Percentiles rank a stretch among this genome's conserved stretches.
Evolutionary conservation across 192 early-diverging fungal species (phyloP).

Genomic region (Oehlia diaphana): DNA sequence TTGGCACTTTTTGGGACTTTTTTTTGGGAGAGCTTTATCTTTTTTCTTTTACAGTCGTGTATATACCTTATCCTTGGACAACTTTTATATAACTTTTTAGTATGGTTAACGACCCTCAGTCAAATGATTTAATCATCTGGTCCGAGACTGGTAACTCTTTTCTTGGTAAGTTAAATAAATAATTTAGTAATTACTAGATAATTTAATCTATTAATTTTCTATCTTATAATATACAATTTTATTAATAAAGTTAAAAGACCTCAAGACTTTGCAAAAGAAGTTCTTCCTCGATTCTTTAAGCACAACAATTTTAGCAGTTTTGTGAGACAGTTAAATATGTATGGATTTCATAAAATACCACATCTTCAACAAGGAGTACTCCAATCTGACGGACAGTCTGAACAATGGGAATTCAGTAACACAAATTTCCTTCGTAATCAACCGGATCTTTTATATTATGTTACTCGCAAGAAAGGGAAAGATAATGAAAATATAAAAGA

Average conservation of each 20-base stretch:
- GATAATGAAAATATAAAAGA: constrained; percentile 44
- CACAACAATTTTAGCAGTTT: constrained; percentile 91
- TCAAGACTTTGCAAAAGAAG: constrained; percentile 79
- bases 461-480: constrained; percentile 81
- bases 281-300: constrained; percentile 87
- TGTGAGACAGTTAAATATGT: constrained; percentile 93
- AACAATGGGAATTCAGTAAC: constrained; percentile 93
- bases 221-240: neutral
- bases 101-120: constrained; percentile 88
- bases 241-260: constrained; percentile 54
- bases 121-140: constrained; percentile 89
- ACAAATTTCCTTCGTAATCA: constrained; percentile 86
- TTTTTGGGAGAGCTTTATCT: neutral
- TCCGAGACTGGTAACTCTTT: constrained; percentile 86
- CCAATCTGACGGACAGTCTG: constrained; percentile 68
- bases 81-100: constrained; percentile 38
- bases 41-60: neutral
- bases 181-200: neutral
- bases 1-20: neutral
- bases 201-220: neutral
- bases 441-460: constrained; percentile 85
- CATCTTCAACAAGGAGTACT: constrained; percentile 90
- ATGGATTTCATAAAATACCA: constrained; percentile 98
- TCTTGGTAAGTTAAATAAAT: constrained; percentile 48
- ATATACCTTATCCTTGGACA: neutral